Percentiles rank a stretch among this genome's conserved stretches.
These are phyloP conservation scores for Acrocalymma vagum DNA, from an alignment of 2,329 filamentous ascomycete genomes.

Conservation along the genomic window DNA sequence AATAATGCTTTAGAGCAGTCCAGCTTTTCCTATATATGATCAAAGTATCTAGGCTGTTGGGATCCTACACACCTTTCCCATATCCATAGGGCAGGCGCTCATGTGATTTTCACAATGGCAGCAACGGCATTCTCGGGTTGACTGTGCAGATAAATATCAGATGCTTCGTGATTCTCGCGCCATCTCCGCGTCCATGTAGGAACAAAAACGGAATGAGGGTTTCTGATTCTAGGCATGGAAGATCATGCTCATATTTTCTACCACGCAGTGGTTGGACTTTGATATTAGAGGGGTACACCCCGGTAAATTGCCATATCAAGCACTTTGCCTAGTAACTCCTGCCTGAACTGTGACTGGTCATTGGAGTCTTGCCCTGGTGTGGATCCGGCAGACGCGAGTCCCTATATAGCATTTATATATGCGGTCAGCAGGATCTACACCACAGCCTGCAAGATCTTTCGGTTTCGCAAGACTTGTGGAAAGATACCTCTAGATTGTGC, in stretches of 20 bases:
- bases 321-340: constrained; percentile 9
- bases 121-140: background rate
- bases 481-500: constrained; percentile 20
- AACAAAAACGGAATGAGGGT: background rate
- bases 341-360: constrained; percentile 3
- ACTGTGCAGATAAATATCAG: background rate
- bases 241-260: background rate
- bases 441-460: constrained; percentile 23
- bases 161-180: too few species aligned
- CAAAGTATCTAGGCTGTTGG: too few species aligned
- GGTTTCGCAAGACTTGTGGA: constrained; percentile 11
- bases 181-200: too few species aligned
- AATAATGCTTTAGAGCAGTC: too few species aligned
- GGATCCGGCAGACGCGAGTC: too few species aligned
- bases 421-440: constrained; percentile 16
- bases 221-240: background rate
- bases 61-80: too few species aligned
- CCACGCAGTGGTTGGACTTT: background rate
- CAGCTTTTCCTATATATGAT: too few species aligned
- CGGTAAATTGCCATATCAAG: constrained; percentile 7
- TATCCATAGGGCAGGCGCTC: too few species aligned
- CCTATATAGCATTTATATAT: constrained; percentile 4
- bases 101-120: too few species aligned
- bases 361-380: constrained; percentile 1
- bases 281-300: background rate